Evolutionary conservation across 306 rosid species (phyloP).

Genomic region (Argentina anserina): DNA sequence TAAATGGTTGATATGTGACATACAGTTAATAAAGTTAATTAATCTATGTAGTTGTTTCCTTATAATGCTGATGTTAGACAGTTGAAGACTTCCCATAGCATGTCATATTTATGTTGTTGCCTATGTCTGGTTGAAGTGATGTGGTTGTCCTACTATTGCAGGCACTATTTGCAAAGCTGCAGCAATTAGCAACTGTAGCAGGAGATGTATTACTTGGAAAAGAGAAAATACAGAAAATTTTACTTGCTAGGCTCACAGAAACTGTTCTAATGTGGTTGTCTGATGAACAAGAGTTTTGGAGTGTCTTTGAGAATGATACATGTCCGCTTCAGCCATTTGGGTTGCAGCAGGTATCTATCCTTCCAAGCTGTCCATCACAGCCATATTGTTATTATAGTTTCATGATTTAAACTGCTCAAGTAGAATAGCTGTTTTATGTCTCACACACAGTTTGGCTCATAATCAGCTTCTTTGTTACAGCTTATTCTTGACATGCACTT

Average conservation of each 20-base stretch:
- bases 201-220: constrained; percentile 90
- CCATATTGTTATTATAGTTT: neutral
- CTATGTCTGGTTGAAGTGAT: constrained; percentile 19
- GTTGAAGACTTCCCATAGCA: neutral
- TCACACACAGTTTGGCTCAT: neutral
- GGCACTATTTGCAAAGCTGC: constrained; percentile 90
- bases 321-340: constrained; percentile 70
- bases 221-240: constrained; percentile 86
- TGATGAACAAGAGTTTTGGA: constrained; percentile 97
- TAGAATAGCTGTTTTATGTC: neutral
- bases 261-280: constrained; percentile 96
- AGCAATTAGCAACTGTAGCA: constrained; percentile 89
- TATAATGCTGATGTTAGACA: neutral
- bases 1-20: neutral
- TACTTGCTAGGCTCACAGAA: constrained; percentile 96
- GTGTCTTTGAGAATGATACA: constrained; percentile 69
- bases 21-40: neutral
- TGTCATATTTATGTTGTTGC: neutral
- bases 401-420: neutral
- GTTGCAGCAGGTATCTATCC: constrained; percentile 71
- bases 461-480: constrained; percentile 41
- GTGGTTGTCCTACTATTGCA: constrained; percentile 35
- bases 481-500: constrained; percentile 98
- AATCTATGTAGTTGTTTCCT: neutral
- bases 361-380: constrained; percentile 2